These are phyloP conservation scores for Sanghuangporus weigelae DNA, from an alignment of 1,284 basidiomycete genomes.

Conservation along the genomic window DNA sequence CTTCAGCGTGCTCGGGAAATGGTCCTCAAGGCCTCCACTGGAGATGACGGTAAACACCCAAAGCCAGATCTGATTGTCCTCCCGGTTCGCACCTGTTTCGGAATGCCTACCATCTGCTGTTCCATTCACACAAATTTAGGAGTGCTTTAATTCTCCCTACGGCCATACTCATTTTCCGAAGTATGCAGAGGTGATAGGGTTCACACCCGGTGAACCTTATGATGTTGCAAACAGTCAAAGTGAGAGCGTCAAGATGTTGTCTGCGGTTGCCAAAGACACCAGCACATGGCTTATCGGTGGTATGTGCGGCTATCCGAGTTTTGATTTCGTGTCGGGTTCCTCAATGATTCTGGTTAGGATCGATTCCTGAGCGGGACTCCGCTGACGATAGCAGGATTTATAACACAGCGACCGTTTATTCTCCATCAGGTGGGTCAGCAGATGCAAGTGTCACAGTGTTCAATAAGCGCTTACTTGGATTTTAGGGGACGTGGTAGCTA, in stretches of 20 bases:
- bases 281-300: conserved; percentile 90
- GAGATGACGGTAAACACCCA: conserved; percentile 30
- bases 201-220: conserved; percentile 49
- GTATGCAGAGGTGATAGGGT: conserved; percentile 80
- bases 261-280: conserved; percentile 76
- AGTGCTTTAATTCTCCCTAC: conserved; percentile 98
- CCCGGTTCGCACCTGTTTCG: conserved; percentile 51
- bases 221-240: conserved; percentile 57
- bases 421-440: conserved; percentile 63
- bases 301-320: conserved; percentile 27
- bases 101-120: not conserved
- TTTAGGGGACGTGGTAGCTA: conserved; percentile 63
- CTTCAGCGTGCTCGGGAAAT: conserved; percentile 76
- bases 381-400: conserved; percentile 65
- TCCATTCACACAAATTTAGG: conserved; percentile 41
- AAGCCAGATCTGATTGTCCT: conserved; percentile 84
- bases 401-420: conserved; percentile 91
- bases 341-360: conserved; percentile 44
- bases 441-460: not conserved
- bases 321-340: not conserved
- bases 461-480: not conserved
- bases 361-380: conserved; percentile 80
- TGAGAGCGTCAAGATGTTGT: conserved; percentile 81
- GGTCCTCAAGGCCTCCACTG: conserved; percentile 65
- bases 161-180: conserved; percentile 81